Conservation (phyloP, 306 rosid genomes). For the Cicer bijugum region DNA sequence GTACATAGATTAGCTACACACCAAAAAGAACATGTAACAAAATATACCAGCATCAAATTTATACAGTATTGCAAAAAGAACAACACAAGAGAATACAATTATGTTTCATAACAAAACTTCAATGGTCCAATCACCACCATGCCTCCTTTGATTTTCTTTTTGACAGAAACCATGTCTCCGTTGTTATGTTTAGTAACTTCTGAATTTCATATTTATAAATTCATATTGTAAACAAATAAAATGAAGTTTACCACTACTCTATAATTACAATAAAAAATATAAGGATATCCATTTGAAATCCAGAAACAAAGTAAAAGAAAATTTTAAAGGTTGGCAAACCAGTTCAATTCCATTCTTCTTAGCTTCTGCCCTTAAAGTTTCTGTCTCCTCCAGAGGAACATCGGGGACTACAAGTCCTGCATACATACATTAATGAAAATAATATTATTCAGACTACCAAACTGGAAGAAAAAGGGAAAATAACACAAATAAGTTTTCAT, state of each 20-base stretch:
- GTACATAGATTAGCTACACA: not conserved
- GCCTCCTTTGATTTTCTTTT: not conserved
- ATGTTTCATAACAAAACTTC: slow-evolving; percentile 7
- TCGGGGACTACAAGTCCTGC: slow-evolving; percentile 97
- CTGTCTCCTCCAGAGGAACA: slow-evolving; percentile 91
- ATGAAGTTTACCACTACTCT: not conserved
- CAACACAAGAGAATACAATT: not conserved
- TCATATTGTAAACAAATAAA: slow-evolving; percentile 8
- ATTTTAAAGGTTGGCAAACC: slow-evolving; percentile 58
- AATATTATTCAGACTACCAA: slow-evolving; percentile 14
- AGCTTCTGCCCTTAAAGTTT: slow-evolving; percentile 75
- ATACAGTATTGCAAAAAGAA: not conserved
- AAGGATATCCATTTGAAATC: slow-evolving; percentile 35
- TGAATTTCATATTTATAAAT: not conserved
- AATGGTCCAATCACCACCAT: not conserved
- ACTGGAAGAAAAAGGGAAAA: slow-evolving; percentile 5
- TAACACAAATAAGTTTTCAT: not conserved
- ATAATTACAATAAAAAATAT: not conserved
- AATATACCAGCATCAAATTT: not conserved
- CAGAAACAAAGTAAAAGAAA: slow-evolving; percentile 18
- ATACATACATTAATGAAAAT: slow-evolving; percentile 22
- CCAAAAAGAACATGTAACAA: not conserved
- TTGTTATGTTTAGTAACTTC: not conserved
- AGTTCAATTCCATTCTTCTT: slow-evolving; percentile 74
- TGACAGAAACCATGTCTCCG: not conserved